Evolutionary conservation across 2,329 filamentous ascomycete genomes (phyloP).

Genomic region (Hymenoscyphus occultus): DNA sequence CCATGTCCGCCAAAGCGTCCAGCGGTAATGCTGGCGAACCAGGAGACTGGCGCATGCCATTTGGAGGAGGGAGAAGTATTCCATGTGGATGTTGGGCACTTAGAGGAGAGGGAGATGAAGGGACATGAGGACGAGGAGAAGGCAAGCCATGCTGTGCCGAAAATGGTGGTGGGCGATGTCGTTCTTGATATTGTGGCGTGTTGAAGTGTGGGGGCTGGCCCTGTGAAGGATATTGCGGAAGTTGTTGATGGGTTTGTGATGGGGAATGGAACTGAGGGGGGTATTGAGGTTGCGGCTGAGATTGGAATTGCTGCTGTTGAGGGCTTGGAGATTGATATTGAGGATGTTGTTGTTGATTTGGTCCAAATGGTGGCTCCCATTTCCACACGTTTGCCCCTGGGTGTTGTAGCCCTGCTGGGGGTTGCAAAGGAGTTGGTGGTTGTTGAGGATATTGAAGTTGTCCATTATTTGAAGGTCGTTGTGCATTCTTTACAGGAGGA

Average conservation of each 20-base stretch:
- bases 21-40: constrained; percentile 29
- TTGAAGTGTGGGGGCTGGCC: constrained; percentile 6
- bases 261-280: constrained; percentile 14
- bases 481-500: constrained; percentile 14
- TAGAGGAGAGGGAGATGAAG: constrained; percentile 36
- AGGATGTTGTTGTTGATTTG: constrained; percentile 20
- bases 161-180: constrained; percentile 12
- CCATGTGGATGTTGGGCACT: constrained; percentile 25
- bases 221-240: constrained; percentile 18
- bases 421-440: constrained; percentile 28
- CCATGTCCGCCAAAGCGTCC: constrained; percentile 34
- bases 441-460: constrained; percentile 15
- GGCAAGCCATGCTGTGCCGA: constrained; percentile 23
- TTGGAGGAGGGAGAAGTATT: constrained; percentile 31
- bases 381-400: constrained; percentile 19
- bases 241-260: constrained; percentile 18
- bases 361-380: constrained; percentile 30
- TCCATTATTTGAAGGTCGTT: constrained; percentile 25
- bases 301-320: constrained; percentile 7
- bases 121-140: constrained; percentile 32
- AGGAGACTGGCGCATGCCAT: constrained; percentile 20
- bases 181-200: constrained; percentile 15
- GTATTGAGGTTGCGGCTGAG: constrained; percentile 6
- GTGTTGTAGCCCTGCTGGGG: constrained; percentile 25
- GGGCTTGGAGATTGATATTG: constrained; percentile 16